These are phyloP conservation scores for Scheffersomyces insectosa DNA, from an alignment of 1,139 yeast species.

Conservation along the genomic window DNA sequence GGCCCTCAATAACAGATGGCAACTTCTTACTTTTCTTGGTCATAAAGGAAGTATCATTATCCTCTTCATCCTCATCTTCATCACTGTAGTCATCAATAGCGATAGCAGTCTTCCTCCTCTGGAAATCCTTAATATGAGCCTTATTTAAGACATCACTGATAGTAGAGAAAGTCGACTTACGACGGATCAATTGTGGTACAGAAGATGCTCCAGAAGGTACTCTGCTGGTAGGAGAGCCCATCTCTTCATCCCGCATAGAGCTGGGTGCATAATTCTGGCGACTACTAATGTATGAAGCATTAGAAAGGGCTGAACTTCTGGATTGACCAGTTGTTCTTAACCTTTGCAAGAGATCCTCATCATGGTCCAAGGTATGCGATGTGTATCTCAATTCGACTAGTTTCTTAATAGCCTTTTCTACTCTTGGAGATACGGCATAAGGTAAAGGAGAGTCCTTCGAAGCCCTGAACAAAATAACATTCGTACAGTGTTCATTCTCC, in stretches of 20 bases:
- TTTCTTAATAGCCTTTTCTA: slow-evolving; percentile 41
- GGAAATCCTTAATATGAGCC: slow-evolving; percentile 91
- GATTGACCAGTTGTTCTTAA: slow-evolving; percentile 2
- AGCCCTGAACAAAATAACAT: slow-evolving; percentile 81
- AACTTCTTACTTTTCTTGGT: background rate
- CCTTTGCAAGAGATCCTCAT: background rate
- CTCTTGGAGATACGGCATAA: slow-evolving; percentile 49
- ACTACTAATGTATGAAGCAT: background rate
- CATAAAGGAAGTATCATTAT: background rate
- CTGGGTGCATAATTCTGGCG: background rate
- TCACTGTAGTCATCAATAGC: slow-evolving; percentile 39
- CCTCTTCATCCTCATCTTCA: slow-evolving; percentile 40
- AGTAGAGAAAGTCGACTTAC: slow-evolving; percentile 39
- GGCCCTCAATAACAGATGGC: background rate
- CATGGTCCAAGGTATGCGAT: background rate
- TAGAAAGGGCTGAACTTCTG: background rate
- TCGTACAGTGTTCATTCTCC: slow-evolving; percentile 94
- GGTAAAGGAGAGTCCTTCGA: slow-evolving; percentile 87
- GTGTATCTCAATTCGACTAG: slow-evolving; percentile 38
- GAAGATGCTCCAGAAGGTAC: slow-evolving; percentile 5
- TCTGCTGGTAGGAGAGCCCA: slow-evolving; percentile 11
- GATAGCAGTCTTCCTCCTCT: slow-evolving; percentile 51
- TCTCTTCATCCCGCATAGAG: slow-evolving; percentile 10
- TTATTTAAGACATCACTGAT: slow-evolving; percentile 65
- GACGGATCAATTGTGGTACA: slow-evolving; percentile 18